Percentiles rank a stretch among this genome's conserved stretches.
Evolutionary conservation across 805 yeast genomes (phyloP).

Genomic region (Kluyveromyces siamensis): DNA sequence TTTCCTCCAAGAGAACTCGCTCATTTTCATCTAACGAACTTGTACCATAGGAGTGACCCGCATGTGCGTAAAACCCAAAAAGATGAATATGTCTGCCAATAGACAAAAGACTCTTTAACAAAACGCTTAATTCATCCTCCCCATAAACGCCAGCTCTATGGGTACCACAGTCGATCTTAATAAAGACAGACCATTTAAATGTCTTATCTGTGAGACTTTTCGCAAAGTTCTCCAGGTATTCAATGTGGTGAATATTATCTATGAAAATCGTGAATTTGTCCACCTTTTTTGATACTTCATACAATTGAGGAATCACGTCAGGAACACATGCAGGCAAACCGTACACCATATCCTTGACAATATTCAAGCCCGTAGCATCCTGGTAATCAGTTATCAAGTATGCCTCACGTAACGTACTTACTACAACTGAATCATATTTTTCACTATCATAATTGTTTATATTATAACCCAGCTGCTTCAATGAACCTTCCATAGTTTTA

Average conservation of each 20-base stretch:
- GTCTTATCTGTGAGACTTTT: constrained; percentile 10
- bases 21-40: constrained; percentile 38
- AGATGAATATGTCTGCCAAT: constrained; percentile 31
- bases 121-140: neutral
- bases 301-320: constrained; percentile 39
- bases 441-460: constrained; percentile 19
- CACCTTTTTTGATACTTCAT: constrained; percentile 33
- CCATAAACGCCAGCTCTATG: constrained; percentile 51
- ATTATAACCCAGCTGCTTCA: constrained; percentile 43
- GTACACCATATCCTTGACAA: constrained; percentile 41
- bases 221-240: constrained; percentile 32
- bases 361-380: constrained; percentile 15
- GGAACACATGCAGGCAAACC: constrained; percentile 52
- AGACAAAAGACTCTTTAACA: neutral
- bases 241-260: constrained; percentile 51
- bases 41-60: constrained; percentile 64
- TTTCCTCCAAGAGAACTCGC: constrained; percentile 43
- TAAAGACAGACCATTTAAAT: constrained; percentile 49
- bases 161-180: constrained; percentile 67
- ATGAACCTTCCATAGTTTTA: constrained; percentile 53
- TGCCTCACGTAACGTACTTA: constrained; percentile 63
- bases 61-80: constrained; percentile 70
- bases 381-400: constrained; percentile 36
- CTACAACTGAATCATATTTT: constrained; percentile 45
- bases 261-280: constrained; percentile 46